Percentiles rank a stretch among this genome's conserved stretches.
Evolutionary conservation across 257 asterid genomes (phyloP).

Genomic region (Ehretia macrophylla): DNA sequence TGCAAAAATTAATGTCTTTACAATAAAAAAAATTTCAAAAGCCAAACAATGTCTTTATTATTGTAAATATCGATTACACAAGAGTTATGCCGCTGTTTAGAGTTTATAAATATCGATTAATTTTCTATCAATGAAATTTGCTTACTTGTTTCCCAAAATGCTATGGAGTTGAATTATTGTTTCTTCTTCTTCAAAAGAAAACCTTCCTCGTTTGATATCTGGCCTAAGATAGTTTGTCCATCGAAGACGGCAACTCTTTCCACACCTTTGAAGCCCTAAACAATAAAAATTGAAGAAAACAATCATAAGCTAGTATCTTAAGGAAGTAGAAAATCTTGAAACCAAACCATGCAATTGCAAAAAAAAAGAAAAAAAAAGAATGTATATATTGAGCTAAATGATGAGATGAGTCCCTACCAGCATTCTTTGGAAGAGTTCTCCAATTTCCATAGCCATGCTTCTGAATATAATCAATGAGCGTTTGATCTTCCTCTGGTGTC

Average conservation of each 20-base stretch:
- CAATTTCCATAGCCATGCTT: constrained; percentile 72
- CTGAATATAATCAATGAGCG: constrained; percentile 58
- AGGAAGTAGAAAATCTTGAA: no score
- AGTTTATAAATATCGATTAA: no score
- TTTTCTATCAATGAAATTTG: neutral
- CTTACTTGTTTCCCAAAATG: constrained; percentile 82
- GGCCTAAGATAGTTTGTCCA: constrained; percentile 94
- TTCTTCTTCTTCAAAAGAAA: constrained; percentile 78
- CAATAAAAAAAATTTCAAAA: no score
- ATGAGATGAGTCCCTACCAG: constrained; percentile 34
- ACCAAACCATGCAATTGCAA: no score
- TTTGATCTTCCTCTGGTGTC: constrained; percentile 81
- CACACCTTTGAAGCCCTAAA: constrained; percentile 74
- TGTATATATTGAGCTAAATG: no score
- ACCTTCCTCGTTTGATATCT: constrained; percentile 69
- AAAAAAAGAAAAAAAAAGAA: no score
- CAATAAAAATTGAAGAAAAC: neutral
- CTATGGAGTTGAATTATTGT: constrained; percentile 75
- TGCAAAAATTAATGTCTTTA: no score
- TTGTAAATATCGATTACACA: no score
- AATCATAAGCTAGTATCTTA: no score
- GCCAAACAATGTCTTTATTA: no score
- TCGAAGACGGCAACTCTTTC: constrained; percentile 78
- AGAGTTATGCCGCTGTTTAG: no score
- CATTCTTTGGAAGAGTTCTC: constrained; percentile 80